Evolutionary conservation across 257 asterid species (phyloP).

Genomic region (Ocimum tenuiflorum): DNA sequence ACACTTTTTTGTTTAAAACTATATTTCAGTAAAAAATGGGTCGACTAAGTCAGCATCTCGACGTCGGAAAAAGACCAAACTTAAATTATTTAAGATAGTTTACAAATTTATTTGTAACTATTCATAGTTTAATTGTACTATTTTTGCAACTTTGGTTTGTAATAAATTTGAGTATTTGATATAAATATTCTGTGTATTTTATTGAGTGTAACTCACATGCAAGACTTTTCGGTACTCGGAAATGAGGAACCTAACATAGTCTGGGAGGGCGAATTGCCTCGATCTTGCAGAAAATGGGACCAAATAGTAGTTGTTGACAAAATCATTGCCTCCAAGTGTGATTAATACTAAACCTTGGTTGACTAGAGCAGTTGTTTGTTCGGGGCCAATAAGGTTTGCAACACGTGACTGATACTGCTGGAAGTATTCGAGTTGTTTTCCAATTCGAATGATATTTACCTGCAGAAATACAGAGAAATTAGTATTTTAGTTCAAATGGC

Average conservation of each 20-base stretch:
- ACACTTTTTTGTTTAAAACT: no score
- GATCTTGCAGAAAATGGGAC: slow-evolving; percentile 82
- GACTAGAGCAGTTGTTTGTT: slow-evolving; percentile 38
- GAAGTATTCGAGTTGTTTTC: slow-evolving; percentile 53
- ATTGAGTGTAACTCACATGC: not conserved
- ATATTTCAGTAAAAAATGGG: no score
- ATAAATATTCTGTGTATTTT: not conserved
- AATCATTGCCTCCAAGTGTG: slow-evolving; percentile 86
- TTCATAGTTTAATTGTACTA: no score
- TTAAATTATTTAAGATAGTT: no score
- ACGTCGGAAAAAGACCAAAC: no score
- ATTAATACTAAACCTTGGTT: slow-evolving; percentile 71
- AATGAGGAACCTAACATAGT: slow-evolving; percentile 51
- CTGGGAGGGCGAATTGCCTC: slow-evolving; percentile 59
- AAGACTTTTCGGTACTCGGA: slow-evolving; percentile 66
- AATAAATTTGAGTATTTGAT: no score
- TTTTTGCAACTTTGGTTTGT: no score
- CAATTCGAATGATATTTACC: slow-evolving; percentile 65
- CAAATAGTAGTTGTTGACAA: slow-evolving; percentile 79
- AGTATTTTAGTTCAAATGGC: no score
- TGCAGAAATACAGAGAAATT: slow-evolving; percentile 14
- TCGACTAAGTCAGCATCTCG: no score
- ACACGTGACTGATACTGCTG: slow-evolving; percentile 66
- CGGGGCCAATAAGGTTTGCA: slow-evolving; percentile 40
- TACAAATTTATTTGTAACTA: no score